These are phyloP conservation scores for Pseudogymnoascus sp. DNA, from an alignment of 2,329 filamentous ascomycete genomes.

Conservation along the genomic window DNA sequence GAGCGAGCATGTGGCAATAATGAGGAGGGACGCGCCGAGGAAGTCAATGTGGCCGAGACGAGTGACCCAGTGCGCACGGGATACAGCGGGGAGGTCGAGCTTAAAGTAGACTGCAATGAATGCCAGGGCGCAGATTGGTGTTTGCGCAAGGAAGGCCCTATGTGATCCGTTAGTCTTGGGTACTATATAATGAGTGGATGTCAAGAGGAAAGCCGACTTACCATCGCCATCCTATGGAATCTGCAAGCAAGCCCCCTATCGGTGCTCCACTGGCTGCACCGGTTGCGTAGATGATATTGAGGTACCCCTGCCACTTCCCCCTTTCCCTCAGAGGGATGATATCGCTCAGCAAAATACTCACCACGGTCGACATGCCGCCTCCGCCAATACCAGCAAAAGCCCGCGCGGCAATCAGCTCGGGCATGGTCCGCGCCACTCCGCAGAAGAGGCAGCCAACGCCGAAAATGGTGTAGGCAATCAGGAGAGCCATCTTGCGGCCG, in stretches of 20 bases:
- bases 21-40: slow-evolving; percentile 57
- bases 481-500: slow-evolving; percentile 56
- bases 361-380: slow-evolving; percentile 63
- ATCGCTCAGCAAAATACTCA: slow-evolving; percentile 62
- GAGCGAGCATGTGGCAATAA: slow-evolving; percentile 56
- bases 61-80: slow-evolving; percentile 52
- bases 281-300: slow-evolving; percentile 63
- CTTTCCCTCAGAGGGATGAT: slow-evolving; percentile 60
- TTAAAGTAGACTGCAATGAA: slow-evolving; percentile 54
- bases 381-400: slow-evolving; percentile 53
- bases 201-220: slow-evolving; percentile 28
- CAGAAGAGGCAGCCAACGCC: slow-evolving; percentile 56
- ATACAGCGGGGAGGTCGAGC: slow-evolving; percentile 51
- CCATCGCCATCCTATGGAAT: slow-evolving; percentile 70
- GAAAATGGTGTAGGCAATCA: slow-evolving; percentile 58
- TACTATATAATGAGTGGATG: not conserved
- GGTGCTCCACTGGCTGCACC: slow-evolving; percentile 64
- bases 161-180: slow-evolving; percentile 1
- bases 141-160: slow-evolving; percentile 64
- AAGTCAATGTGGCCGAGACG: slow-evolving; percentile 67
- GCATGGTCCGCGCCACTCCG: slow-evolving; percentile 54
- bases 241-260: slow-evolving; percentile 62
- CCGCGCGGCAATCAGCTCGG: slow-evolving; percentile 57
- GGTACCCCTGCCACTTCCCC: slow-evolving; percentile 63
- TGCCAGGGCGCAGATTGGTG: slow-evolving; percentile 58